A percentile compares a stretch with the other conserved stretches of the same genome.
These are phyloP conservation scores for Talaromyces piceae DNA, from an alignment of 2,329 filamentous ascomycete species.

Conservation along the genomic window DNA sequence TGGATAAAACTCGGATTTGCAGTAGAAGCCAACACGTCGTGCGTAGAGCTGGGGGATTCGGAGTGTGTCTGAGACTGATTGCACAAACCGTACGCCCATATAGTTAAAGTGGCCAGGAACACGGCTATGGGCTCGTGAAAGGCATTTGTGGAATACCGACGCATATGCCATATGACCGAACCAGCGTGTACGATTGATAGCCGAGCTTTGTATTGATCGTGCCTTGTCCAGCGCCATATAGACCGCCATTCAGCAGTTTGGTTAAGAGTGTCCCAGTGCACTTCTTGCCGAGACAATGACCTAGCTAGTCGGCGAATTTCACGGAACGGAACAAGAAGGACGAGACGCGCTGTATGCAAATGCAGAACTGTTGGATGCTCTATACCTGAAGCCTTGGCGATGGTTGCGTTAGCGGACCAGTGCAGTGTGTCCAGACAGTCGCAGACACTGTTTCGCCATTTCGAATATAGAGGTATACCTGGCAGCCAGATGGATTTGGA, in stretches of 20 bases:
- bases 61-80: conserved; percentile 20
- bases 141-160: conserved; percentile 41
- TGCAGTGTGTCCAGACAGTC: conserved; percentile 49
- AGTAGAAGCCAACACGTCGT: conserved; percentile 11
- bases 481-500: conserved; percentile 41
- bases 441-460: conserved; percentile 38
- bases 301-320: conserved; percentile 40
- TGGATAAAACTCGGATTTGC: conserved; percentile 41
- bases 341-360: conserved; percentile 47
- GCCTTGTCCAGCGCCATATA: conserved; percentile 43
- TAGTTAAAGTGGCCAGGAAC: conserved; percentile 39
- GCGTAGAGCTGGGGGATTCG: not conserved
- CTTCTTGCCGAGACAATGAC: conserved; percentile 26
- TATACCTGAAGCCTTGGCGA: conserved; percentile 42
- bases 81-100: conserved; percentile 43
- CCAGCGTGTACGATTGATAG: conserved; percentile 50
- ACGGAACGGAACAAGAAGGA: conserved; percentile 44
- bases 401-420: conserved; percentile 49
- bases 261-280: conserved; percentile 22
- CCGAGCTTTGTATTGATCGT: conserved; percentile 51
- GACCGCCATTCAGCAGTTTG: conserved; percentile 31
- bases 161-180: conserved; percentile 46
- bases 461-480: conserved; percentile 40
- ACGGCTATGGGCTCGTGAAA: conserved; percentile 43
- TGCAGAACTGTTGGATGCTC: conserved; percentile 51